Evolutionary conservation across 257 asterid genomes (phyloP).

Genomic region (Prunella vulgaris): DNA sequence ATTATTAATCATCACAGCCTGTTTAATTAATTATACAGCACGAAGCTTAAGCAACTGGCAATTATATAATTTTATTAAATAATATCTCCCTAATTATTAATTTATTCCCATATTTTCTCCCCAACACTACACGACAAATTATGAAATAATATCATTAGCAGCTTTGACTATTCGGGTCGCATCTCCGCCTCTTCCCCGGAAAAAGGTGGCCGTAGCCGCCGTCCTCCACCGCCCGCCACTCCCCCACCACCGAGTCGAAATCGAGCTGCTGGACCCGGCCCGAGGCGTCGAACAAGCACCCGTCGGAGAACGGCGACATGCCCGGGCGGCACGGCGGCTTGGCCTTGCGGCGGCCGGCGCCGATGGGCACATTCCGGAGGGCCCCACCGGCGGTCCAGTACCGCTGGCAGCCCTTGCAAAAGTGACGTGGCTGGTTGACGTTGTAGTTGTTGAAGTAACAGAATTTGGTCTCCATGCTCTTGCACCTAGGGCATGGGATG

Average conservation of each 20-base stretch:
- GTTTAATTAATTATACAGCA: conserved; percentile 24
- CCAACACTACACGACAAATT: conserved; percentile 32
- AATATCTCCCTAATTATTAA: neutral
- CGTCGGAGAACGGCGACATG: conserved; percentile 37
- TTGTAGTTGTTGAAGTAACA: conserved; percentile 86
- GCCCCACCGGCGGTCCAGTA: conserved; percentile 96
- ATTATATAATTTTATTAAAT: neutral
- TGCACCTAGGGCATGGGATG: conserved; percentile 81
- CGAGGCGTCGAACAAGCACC: conserved; percentile 30
- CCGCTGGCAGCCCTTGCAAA: conserved; percentile 77
- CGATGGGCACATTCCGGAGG: conserved; percentile 75
- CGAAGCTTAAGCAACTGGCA: conserved; percentile 24
- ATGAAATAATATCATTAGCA: conserved; percentile 33
- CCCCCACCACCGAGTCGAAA: conserved; percentile 43
- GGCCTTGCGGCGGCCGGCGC: conserved; percentile 80
- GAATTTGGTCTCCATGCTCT: conserved; percentile 79
- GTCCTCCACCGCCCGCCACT: conserved; percentile 50
- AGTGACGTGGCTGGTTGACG: conserved; percentile 86
- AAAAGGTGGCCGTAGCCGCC: conserved; percentile 40
- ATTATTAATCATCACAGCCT: conserved; percentile 21
- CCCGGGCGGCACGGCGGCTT: conserved; percentile 51
- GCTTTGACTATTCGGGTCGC: conserved; percentile 47
- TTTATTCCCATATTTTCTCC: neutral
- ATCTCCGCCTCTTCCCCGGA: conserved; percentile 66
- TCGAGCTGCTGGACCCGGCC: conserved; percentile 37